phyloP scores from a whole-genome alignment of 768 basidiomycete species.

The Amanita muscaria region DNA sequence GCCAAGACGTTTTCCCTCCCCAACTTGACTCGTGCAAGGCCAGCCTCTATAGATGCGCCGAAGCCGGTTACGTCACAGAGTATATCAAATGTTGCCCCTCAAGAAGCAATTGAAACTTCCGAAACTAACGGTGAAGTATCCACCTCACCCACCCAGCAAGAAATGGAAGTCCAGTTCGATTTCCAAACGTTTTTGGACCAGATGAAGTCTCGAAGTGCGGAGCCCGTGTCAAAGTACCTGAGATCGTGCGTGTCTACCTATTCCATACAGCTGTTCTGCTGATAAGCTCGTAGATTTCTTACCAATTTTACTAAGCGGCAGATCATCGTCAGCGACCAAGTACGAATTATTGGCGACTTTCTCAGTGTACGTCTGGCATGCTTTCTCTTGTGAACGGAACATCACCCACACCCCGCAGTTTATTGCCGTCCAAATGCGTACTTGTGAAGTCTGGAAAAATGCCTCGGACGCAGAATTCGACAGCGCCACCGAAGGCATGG shows the following conservation, averaged over 20 bases:
- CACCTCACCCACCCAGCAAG: conserved; percentile 5
- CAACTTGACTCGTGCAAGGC: conserved; percentile 39
- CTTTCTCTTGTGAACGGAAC: not conserved
- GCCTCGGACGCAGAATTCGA: conserved; percentile 82
- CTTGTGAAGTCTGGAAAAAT: conserved; percentile 75
- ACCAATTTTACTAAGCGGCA: conserved; percentile 89
- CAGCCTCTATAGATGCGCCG: conserved; percentile 53
- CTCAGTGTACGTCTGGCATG: conserved; percentile 47
- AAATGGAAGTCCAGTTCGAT: conserved; percentile 59
- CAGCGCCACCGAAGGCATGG: conserved; percentile 97
- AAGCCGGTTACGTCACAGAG: conserved; percentile 48
- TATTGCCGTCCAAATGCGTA: conserved; percentile 81
- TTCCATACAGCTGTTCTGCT: too few relatives aligned
- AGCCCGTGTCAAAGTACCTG: conserved; percentile 91
- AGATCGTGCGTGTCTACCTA: conserved; percentile 62
- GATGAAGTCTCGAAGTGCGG: conserved; percentile 80
- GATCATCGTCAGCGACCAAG: conserved; percentile 87
- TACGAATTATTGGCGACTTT: conserved; percentile 94
- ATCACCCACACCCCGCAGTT: too few relatives aligned
- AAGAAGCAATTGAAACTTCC: not conserved
- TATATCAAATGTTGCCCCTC: conserved; percentile 39
- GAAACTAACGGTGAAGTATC: not conserved
- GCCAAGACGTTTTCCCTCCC: conserved; percentile 58
- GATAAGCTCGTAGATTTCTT: conserved; percentile 75
- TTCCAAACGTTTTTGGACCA: conserved; percentile 94